Evolutionary conservation across 306 rosid genomes (phyloP), one percentile per base, ranked within the genome.

Genomic region (Hippophae tibetana): DNA sequence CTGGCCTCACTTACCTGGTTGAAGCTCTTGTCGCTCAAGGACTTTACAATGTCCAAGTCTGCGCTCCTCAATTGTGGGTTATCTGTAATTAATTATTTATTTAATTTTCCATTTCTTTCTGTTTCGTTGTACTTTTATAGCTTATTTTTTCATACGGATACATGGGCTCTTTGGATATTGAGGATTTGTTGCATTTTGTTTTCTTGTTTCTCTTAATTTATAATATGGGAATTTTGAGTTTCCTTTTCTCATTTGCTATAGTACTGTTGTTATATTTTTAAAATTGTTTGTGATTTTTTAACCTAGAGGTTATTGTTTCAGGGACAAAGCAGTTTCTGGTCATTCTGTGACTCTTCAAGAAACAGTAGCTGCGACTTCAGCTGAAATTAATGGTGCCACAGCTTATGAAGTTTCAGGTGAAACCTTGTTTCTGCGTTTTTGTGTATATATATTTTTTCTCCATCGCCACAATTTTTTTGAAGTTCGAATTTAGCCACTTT

Each of bases 1-100:
- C 86, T 41, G 96, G 99, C 26, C 85, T 92, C 47, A 77, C 78
- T 3, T 76, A 38, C 76, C 87, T 92, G 12, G 85, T 85, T 52
- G 77, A 88, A 73, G 96, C 95, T 70, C 89, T 92, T 48, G 88
- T 87, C 61, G 71, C 64, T 10, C 69, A 81, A 63, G 88, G 81
- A 68, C 78, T 86, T 10, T 88, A 82, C 88, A 82, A 82, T 80
- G 95, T 92, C 72, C 81, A 87, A 51, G 86, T 87, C 77, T 85
- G 93, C 85, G 98, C 88, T 84, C 99, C 99, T 67, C 96, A 92
- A 80, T 88, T 88, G 99, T 92, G 84, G 72, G 98, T 83, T 2
- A 2, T 31, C 38, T 31, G 5, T 31, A 31, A 31, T 31, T 31
- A 31, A 31, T 31, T 31, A 31, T 31, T 31, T 31, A 31, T 31